Base-by-base conservation (phyloP, 2,329 filamentous ascomycete genomes). In the Rasamsonia emersonii region DNA sequence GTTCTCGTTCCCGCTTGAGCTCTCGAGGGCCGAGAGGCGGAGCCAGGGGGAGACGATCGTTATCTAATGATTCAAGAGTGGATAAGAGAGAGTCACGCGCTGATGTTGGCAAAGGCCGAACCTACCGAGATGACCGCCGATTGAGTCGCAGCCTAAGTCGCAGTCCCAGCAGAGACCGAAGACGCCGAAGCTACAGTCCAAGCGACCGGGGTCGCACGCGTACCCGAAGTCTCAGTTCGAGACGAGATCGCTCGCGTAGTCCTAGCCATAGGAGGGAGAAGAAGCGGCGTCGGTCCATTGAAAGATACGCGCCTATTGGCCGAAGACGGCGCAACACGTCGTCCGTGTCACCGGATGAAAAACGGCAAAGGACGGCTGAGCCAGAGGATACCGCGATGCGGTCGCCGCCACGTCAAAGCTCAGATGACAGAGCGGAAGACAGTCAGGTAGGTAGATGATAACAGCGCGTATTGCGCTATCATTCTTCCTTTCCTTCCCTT, bases 31-130 rank as follows among this genome's bases (percentile, higher is more conserved):
- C 44, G 24, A 40, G 49, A 35, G 45, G 43, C 31, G 47, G 39
- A 27, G 36, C 41, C 36, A 50, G 53, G 43, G 58, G 52, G 43
- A 61, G 59, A 47, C 61, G 59, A 61, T 62, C 61, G 48, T 59
- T 59, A 38, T 62, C 58, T 49, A 53, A 58, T 45, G 58, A 57
- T 41, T 52, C 52, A 49, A 53, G 57, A 53, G 51, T 59, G 44
- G 53, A 62, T 44, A 52, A 42, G 49, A 57, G 47, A 54, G 58
- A 61, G 43, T 54, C 56, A 47, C 56, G 61, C 43, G 61, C 66
- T 70, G 65, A 71, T 66, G 46, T 63, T 62, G 59, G 54, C 49
- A 68, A 67, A 52, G 65, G 49, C 45, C 52, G 52, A 43, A 53
- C 50, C 40, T 46, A 46, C 45, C 59, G 55, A 44, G 64, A 68